A percentile compares a stretch with the other conserved stretches of the same genome.
Conservation (phyloP, 495 filamentous ascomycete species). For the Hyaloscypha hepaticicola region DNA sequence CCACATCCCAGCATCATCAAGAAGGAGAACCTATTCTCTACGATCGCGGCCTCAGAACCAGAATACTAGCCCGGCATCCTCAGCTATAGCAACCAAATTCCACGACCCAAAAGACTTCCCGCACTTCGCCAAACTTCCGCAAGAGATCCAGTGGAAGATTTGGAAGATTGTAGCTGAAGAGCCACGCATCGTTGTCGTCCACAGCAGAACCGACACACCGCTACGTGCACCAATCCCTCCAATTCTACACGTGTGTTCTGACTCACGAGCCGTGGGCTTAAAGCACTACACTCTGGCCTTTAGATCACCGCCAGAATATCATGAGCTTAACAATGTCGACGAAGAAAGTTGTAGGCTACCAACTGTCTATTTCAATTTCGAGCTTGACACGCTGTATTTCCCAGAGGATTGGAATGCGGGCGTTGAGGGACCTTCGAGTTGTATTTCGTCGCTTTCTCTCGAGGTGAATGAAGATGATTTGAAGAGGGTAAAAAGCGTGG, state of each 20-base stretch:
- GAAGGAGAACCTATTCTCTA: too few relatives aligned
- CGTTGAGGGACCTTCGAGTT: neutral
- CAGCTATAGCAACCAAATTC: neutral
- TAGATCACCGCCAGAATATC: neutral
- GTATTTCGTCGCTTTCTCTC: neutral
- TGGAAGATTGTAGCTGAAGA: neutral
- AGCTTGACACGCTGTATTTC: conserved; percentile 2
- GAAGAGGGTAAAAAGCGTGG: neutral
- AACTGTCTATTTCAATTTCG: neutral
- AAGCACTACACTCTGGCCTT: conserved; percentile 4
- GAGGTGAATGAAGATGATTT: neutral
- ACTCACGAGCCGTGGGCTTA: neutral
- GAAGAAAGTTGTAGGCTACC: neutral
- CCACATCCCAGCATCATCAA: too few relatives aligned
- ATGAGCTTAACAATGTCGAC: neutral
- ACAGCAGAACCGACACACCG: neutral
- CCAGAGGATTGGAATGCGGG: neutral
- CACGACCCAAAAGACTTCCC: neutral
- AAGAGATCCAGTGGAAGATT: neutral
- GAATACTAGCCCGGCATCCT: too few relatives aligned
- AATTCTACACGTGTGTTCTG: conserved; percentile 2
- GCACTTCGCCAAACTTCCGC: neutral
- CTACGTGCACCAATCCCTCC: neutral
- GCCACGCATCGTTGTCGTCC: neutral
- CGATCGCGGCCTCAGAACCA: too few relatives aligned